A percentile compares a stretch with the other conserved stretches of the same genome.
Conservation (phyloP, 2,329 filamentous ascomycete genomes). For the Arthrinium phaeospermum region DNA sequence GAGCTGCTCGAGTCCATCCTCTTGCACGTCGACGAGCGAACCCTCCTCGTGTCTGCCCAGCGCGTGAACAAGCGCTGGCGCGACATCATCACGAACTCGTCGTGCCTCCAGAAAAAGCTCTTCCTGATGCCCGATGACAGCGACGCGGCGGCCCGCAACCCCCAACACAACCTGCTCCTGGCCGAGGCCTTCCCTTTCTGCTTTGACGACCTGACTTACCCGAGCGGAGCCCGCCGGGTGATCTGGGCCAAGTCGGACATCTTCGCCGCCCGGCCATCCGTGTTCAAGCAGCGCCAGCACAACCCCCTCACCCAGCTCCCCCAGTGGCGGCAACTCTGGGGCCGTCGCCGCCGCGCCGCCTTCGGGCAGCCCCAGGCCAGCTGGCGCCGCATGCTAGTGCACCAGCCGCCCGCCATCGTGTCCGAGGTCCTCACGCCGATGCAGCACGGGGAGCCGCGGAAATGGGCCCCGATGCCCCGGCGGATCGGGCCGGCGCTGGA, state of each 20-base stretch:
- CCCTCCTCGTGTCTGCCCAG: slow-evolving; percentile 22
- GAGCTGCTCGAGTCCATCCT: slow-evolving; percentile 26
- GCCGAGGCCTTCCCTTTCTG: slow-evolving; percentile 19
- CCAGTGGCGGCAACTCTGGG: slow-evolving; percentile 4
- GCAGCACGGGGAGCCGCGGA: not conserved
- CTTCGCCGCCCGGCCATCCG: not conserved
- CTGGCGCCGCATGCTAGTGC: slow-evolving; percentile 24
- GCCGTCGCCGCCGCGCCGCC: not conserved
- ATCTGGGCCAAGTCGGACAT: not conserved
- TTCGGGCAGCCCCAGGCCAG: not conserved
- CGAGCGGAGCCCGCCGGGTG: not conserved
- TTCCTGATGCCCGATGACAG: slow-evolving; percentile 21
- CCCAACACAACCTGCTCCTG: slow-evolving; percentile 20
- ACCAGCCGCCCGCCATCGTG: slow-evolving; percentile 20
- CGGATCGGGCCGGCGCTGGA: not conserved
- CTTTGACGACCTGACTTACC: slow-evolving; percentile 15
- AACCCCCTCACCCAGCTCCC: not conserved
- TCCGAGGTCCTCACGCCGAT: not conserved
- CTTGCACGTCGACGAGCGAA: slow-evolving; percentile 20
- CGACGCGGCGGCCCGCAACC: not conserved
- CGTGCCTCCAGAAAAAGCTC: slow-evolving; percentile 20
- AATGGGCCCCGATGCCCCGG: not conserved
- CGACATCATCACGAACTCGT: slow-evolving; percentile 16
- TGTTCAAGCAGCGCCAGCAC: not conserved
- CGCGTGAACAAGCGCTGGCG: slow-evolving; percentile 21